Evolutionary conservation across 441 rosid genomes (phyloP).

Genomic region (Caryocar brasiliense): DNA sequence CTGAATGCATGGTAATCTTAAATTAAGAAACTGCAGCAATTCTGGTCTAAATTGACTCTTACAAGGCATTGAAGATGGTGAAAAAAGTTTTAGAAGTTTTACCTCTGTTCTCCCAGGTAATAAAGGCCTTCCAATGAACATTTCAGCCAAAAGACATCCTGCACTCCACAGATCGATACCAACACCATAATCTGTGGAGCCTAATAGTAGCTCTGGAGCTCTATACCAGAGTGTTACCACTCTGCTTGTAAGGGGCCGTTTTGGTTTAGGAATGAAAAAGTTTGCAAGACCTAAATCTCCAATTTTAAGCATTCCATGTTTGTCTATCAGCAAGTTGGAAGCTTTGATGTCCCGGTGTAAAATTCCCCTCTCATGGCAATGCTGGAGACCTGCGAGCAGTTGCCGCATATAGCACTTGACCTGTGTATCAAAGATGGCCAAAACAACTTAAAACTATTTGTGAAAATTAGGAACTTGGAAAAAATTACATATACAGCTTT

Average conservation of each 20-base stretch:
- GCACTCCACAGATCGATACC: slow-evolving; percentile 86
- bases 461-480: too few species aligned
- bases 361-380: slow-evolving; percentile 75
- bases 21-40: slow-evolving; percentile 11
- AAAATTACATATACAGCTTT: too few species aligned
- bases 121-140: slow-evolving; percentile 65
- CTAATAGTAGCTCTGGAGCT: slow-evolving; percentile 73
- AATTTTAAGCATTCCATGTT: slow-evolving; percentile 54
- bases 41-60: not conserved
- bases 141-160: slow-evolving; percentile 76
- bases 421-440: slow-evolving; percentile 26
- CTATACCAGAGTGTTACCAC: slow-evolving; percentile 89
- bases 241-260: slow-evolving; percentile 55
- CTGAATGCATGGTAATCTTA: slow-evolving; percentile 23
- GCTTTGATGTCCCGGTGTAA: slow-evolving; percentile 78
- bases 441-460: too few species aligned
- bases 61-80: not conserved
- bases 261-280: slow-evolving; percentile 38
- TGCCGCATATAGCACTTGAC: slow-evolving; percentile 78
- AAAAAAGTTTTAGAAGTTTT: slow-evolving; percentile 14
- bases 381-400: slow-evolving; percentile 69
- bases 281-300: slow-evolving; percentile 81
- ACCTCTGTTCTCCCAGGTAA: slow-evolving; percentile 95
- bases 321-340: slow-evolving; percentile 62
- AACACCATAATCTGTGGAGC: slow-evolving; percentile 71